Evolutionary conservation across 2,329 filamentous ascomycete genomes (phyloP).

Genomic region (Lachnellula cervina): DNA sequence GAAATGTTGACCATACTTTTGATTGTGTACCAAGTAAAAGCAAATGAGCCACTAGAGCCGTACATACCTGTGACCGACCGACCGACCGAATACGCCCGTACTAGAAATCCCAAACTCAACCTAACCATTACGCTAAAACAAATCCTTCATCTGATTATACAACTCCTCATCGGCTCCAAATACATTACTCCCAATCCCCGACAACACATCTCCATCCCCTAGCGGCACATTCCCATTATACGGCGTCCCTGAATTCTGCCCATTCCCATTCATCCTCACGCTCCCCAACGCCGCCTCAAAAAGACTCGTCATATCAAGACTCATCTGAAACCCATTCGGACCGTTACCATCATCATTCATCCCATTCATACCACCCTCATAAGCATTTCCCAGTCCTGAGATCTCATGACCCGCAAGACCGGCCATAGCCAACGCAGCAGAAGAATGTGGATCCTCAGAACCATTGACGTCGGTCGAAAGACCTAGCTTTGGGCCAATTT

Average conservation of each 20-base stretch:
- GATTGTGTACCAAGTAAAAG: too few relatives aligned
- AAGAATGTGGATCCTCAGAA: constrained; percentile 45
- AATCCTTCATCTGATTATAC: constrained; percentile 30
- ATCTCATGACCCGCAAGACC: constrained; percentile 42
- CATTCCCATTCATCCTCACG: constrained; percentile 20
- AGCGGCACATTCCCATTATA: constrained; percentile 4
- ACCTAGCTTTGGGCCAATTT: constrained; percentile 66
- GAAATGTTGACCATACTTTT: too few relatives aligned
- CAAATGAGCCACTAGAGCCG: too few relatives aligned
- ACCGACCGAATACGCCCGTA: too few relatives aligned
- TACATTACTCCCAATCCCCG: constrained; percentile 25
- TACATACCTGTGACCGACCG: too few relatives aligned
- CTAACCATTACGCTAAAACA: constrained; percentile 23
- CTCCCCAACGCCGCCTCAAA: constrained; percentile 32
- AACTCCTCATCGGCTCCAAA: constrained; percentile 33
- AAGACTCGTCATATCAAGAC: constrained; percentile 32
- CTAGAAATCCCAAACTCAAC: neutral
- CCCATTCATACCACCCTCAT: constrained; percentile 4
- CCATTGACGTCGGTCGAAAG: constrained; percentile 14
- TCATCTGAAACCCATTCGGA: constrained; percentile 34
- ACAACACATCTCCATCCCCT: constrained; percentile 7
- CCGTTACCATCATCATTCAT: constrained; percentile 17
- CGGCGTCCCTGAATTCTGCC: constrained; percentile 3
- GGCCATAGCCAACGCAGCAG: constrained; percentile 51
- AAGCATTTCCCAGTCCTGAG: constrained; percentile 14